Base-by-base conservation (phyloP, 1,284 basidiomycete genomes). In the Phellopilus nigrolimitatus region DNA sequence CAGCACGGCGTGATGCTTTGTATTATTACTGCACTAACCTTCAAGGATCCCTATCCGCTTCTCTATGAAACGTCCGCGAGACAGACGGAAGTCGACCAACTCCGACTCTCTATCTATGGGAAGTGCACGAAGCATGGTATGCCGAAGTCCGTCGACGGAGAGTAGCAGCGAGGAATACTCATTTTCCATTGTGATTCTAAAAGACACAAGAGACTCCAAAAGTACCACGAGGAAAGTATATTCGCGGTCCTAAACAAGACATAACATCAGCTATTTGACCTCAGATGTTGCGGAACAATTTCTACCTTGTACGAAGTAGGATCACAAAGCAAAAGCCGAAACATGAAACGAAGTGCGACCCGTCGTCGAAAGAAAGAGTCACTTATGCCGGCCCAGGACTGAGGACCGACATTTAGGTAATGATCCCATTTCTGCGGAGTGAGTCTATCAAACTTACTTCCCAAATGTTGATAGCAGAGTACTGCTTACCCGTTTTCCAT, bases 261-360 rank as follows among this genome's bases (percentile, higher is more conserved):
- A 22, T n/a, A 43, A 42, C 21, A 3, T 21, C 22, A 25, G 15
- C 39, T 40, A 31, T 3, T 47, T 42, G 40, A 34, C 43, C 38
- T 28, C 37, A 22, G 5, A 44, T 54, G 15, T 24, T 41, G 37
- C 19, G 52, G 47, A 34, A 47, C 19, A 24, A 47, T 2, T 68
- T 78, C 60, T 55, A 88, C 87, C 47, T 59, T 49, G 62, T 88
- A 91, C 22, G 80, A 72, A 45, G 67, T 69, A 0, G 84, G 81
- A 59, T 93, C 84, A 8, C 84, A 68, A 40, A 71, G 66, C 30
- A 90, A 72, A 1, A 92, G 68, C 47, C 74, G 81, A 41, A 78
- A 73, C 71, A 84, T 80, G 62, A 93, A 82, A 12, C 80, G 75
- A 40, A 92, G 63, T 10, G 84, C 82, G 22, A 91, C 77, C 47